These are phyloP conservation scores for Blastocystis sp. DNA, from an alignment of 352 stramenopile genomes.

Conservation along the genomic window DNA sequence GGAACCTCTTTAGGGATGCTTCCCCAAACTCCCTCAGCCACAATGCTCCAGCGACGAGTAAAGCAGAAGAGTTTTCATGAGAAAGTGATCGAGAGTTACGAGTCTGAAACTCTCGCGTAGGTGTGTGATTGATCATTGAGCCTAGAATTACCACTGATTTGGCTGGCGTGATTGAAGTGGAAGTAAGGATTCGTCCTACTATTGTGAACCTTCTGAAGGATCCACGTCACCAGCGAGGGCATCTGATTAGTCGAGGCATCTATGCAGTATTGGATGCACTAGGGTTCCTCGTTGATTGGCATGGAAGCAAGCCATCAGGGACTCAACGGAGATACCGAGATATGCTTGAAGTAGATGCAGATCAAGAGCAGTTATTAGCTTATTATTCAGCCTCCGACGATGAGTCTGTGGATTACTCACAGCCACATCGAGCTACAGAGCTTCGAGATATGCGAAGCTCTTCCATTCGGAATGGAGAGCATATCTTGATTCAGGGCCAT, in stretches of 20 bases:
- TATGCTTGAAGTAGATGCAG: neutral
- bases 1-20: neutral
- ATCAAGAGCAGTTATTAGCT: neutral
- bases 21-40: neutral
- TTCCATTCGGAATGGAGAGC: slow-evolving; percentile 37
- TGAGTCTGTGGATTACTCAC: neutral
- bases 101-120: neutral
- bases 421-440: neutral
- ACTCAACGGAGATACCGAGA: neutral
- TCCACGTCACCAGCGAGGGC: neutral
- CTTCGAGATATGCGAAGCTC: neutral
- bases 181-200: slow-evolving; percentile 7
- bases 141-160: slow-evolving; percentile 30
- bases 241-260: neutral
- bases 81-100: neutral
- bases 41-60: neutral
- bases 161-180: slow-evolving; percentile 14
- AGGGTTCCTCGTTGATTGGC: slow-evolving; percentile 40
- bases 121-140: neutral
- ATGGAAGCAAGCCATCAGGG: neutral
- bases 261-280: neutral
- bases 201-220: slow-evolving; percentile 33
- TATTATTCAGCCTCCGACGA: neutral
- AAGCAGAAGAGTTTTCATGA: slow-evolving; percentile 30
- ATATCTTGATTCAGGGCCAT: slow-evolving; percentile 10